Evolutionary conservation across 495 filamentous ascomycete genomes (phyloP), one percentile per base, ranked within the genome.

Genomic region (Annulohypoxylon nitens): DNA sequence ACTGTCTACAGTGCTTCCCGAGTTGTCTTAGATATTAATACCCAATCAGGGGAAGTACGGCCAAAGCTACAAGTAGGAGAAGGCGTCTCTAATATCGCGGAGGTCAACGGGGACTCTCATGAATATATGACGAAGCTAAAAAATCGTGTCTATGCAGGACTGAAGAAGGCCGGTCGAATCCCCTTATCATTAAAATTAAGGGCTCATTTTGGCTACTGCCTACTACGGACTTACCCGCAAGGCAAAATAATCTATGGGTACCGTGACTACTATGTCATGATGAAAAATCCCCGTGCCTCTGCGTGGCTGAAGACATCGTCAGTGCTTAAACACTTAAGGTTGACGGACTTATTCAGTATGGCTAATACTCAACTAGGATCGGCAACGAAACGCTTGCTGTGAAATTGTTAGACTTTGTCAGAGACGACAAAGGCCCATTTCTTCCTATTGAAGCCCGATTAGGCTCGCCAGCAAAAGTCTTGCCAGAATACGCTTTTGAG

Each of bases 181-280:
- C 71, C 74, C 7, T 33, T 80, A 14, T 76, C 83, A 36, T 74
- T 89, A 37, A 80, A 81, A 1, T 83, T 93, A 85, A 83, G 87
- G 20, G 82, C 90, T 3, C 81, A 85, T 36, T 85, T 92, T 48
- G 91, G 90, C 0, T 79, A 81, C 0, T 82, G 89, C 30, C 70
- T 84, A 7, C 78, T 92, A 12, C 78, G 79, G 8, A 70, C 78
- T 12, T 91, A 85, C 41, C 78, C 78, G 11, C 78, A 80, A 20
- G 79, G 69, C 11, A 79, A 80, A 36, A 7, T 45, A 0, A 69
- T 74, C 7, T 86, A 86, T 59, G 74, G 74, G 0, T 84, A 88
- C 43, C 74, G 82, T 6, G 83, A 91, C 9, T 89, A 92, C 34
- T 64, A 75, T 36, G 71, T 75, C 3, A 85, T 90, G 77, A 55